Base-by-base conservation (phyloP, 805 yeast genomes). In the Brettanomyces nanus region DNA sequence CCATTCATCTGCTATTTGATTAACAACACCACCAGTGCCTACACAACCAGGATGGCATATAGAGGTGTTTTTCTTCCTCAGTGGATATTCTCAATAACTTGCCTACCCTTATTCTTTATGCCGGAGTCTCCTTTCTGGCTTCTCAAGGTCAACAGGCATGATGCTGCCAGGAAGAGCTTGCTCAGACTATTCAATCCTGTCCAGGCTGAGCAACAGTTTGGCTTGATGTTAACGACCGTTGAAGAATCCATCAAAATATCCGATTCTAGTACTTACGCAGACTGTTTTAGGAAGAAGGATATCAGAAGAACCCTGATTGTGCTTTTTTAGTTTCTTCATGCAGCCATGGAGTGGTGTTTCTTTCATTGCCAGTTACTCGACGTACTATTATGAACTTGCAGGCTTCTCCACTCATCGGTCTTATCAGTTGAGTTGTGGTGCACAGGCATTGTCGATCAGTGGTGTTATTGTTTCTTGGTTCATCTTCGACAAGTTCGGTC, bases 351-450 rank as follows among this genome's bases (percentile, higher is more conserved):
- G 71, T 28, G 77, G 77, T 38, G 62, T 75, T 4, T 53, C 70
- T 2, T 63, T 68, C 49, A 48, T 53, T 43, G 61, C 65, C 55
- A 69, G 69, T 28, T n/a, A n/a, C n/a, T n/a, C n/a, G n/a, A 66
- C 77, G 5, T 72, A 69, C 45, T 71, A 69, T 52, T 71, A 65
- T 45, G 46, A 54, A 30, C 68, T 69, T 43, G 73, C 77, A 28
- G 78, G 78, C 35, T 59, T 68, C 47, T 51, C 63, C 9, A 51
- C 58, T 3, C 44, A 61, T 19, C 63, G 62, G 57, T 56, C 75
- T 3, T 72, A 41, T 39, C 48, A 43, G 31, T 25, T 52, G 9
- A 37, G 46, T 28, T 50, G 56, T 37, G 63, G 62, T 35, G 61
- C 59, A 27, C 61, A 61, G 38, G 49, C 52, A 5, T 41, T 63